phyloP scores from a whole-genome alignment of 2,329 filamentous ascomycete species.

The Chaetomium strumarium region DNA sequence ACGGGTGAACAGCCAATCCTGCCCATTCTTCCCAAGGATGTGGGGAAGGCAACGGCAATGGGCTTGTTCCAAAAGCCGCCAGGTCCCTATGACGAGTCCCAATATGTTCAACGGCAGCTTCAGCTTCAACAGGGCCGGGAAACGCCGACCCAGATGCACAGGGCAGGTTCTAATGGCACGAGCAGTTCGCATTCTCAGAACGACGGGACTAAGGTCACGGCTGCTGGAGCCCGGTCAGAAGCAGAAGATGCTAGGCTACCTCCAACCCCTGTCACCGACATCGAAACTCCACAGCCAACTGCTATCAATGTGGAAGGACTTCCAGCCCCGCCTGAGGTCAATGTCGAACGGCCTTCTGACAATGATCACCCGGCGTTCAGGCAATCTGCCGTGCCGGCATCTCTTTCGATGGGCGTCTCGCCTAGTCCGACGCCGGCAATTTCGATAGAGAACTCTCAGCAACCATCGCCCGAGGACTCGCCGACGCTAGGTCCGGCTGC shows the following conservation, averaged over 20 bases:
- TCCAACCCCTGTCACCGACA: conserved; percentile 41
- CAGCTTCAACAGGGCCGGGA: conserved; percentile 73
- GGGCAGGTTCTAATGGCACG: conserved; percentile 41
- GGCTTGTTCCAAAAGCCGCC: conserved; percentile 61
- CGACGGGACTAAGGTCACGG: conserved; percentile 28
- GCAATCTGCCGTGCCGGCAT: conserved; percentile 38
- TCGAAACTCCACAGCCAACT: conserved; percentile 31
- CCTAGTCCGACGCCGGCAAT: conserved; percentile 22
- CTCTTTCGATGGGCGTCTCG: conserved; percentile 32
- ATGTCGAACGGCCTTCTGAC: conserved; percentile 45
- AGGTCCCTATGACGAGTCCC: conserved; percentile 75
- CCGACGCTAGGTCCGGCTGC: conserved; percentile 64
- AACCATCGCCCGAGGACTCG: conserved; percentile 52
- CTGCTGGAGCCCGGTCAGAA: conserved; percentile 28
- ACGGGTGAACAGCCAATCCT: conserved; percentile 60
- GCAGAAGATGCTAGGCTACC: conserved; percentile 31
- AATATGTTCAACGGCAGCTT: conserved; percentile 74
- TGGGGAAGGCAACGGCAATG: conserved; percentile 72
- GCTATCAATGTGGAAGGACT: conserved; percentile 18
- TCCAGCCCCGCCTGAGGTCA: conserved; percentile 31
- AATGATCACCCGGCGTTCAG: conserved; percentile 51
- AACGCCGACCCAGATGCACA: conserved; percentile 45
- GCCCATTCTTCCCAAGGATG: conserved; percentile 66
- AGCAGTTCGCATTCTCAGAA: conserved; percentile 38
- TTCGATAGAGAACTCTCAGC: conserved; percentile 21